phyloP scores from a whole-genome alignment of 305 asterid genomes.

The Rubia occidens region DNA sequence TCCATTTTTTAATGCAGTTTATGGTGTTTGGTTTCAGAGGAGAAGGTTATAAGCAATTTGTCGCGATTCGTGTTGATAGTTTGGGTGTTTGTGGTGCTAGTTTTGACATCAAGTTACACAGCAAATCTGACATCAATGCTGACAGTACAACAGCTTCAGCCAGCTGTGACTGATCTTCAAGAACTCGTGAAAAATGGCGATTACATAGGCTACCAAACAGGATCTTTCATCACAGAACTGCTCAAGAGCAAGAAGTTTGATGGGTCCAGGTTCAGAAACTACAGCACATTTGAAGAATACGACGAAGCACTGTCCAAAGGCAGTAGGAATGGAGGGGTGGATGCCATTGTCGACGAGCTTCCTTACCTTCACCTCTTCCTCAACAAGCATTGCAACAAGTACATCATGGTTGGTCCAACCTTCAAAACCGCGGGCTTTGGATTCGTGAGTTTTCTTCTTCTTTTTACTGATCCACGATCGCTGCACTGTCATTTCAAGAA shows the following conservation, averaged over 20 bases:
- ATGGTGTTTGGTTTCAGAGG: slow-evolving; percentile 22
- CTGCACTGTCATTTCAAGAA: too few species aligned
- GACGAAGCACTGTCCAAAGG: slow-evolving; percentile 43
- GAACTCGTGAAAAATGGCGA: slow-evolving; percentile 33
- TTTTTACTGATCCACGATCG: neutral
- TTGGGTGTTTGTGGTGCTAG: slow-evolving; percentile 38
- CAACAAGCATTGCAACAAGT: slow-evolving; percentile 33
- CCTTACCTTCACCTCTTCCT: slow-evolving; percentile 46
- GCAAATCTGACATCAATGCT: slow-evolving; percentile 56
- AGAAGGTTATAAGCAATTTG: slow-evolving; percentile 21
- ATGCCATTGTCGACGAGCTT: slow-evolving; percentile 49
- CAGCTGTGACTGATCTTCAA: slow-evolving; percentile 30
- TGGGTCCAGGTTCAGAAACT: slow-evolving; percentile 30
- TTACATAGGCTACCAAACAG: slow-evolving; percentile 36
- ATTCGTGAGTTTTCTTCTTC: slow-evolving; percentile 27
- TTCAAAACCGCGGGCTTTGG: slow-evolving; percentile 52
- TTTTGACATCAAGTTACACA: slow-evolving; percentile 36
- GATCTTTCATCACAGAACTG: slow-evolving; percentile 35
- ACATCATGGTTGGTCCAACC: slow-evolving; percentile 37
- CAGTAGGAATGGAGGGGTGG: slow-evolving; percentile 38
- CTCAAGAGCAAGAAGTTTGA: slow-evolving; percentile 26
- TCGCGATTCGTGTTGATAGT: slow-evolving; percentile 24
- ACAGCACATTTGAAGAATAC: slow-evolving; percentile 24
- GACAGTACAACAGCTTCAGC: slow-evolving; percentile 51
- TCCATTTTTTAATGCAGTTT: too few species aligned